A percentile compares a stretch with the other conserved stretches of the same genome.
phyloP scores from a whole-genome alignment of 2,329 filamentous ascomycete species.

The Beauveria varroae region DNA sequence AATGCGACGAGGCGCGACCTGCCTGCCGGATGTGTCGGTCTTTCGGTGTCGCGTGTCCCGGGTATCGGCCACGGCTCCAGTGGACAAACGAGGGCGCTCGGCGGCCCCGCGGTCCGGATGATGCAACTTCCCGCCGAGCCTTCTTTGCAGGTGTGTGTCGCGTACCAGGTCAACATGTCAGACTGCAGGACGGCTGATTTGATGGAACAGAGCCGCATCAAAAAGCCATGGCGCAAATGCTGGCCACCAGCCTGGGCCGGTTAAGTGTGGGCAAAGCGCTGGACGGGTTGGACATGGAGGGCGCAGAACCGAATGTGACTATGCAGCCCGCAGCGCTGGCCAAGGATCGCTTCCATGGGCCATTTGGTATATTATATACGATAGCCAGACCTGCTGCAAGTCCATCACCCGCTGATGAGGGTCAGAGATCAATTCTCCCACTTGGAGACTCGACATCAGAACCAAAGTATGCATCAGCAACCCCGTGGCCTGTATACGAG shows the following conservation, averaged over 20 bases:
- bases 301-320: too few species aligned
- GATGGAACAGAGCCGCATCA: neutral
- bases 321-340: neutral
- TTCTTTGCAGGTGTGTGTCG: neutral
- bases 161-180: too few species aligned
- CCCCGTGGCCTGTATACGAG: neutral
- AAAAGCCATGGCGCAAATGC: neutral
- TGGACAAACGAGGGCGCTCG: slow-evolving; percentile 11
- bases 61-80: slow-evolving; percentile 13
- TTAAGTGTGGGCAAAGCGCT: neutral
- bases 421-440: neutral
- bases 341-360: neutral
- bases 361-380: neutral
- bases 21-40: slow-evolving; percentile 12
- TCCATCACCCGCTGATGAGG: neutral
- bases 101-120: neutral
- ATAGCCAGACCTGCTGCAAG: neutral
- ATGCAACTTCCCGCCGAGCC: neutral
- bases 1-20: slow-evolving; percentile 16
- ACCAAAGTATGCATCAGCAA: neutral
- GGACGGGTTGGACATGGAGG: neutral
- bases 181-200: neutral
- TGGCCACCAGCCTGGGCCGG: neutral
- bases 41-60: slow-evolving; percentile 13
- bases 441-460: neutral